These are phyloP conservation scores for Lolium perenne DNA, from an alignment of 176 grass and related monocot genomes.

Conservation along the genomic window DNA sequence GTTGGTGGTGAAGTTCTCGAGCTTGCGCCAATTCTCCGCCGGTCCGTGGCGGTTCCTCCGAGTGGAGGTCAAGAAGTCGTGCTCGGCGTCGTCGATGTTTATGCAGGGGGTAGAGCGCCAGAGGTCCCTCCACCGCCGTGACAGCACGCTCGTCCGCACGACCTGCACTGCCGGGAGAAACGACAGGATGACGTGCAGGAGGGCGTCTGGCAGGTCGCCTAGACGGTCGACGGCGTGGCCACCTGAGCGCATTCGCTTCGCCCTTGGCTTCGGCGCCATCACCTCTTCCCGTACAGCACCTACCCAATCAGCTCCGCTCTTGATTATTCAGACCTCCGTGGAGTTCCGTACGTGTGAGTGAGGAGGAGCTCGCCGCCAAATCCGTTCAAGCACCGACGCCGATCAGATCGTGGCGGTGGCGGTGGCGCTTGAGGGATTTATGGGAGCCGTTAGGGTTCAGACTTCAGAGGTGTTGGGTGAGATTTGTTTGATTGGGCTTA, in stretches of 20 bases:
- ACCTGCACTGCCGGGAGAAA: not conserved
- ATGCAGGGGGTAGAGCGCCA: not conserved
- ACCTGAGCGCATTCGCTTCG: not conserved
- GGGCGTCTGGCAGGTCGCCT: not conserved
- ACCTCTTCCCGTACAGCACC: not conserved
- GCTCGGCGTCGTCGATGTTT: not conserved
- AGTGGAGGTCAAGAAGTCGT: not conserved
- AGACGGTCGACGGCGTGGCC: not conserved
- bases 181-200: constrained; percentile 13
- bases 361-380: not conserved
- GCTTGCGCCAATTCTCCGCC: not conserved
- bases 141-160: not conserved
- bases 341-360: not conserved
- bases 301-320: not conserved
- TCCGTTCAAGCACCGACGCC: not conserved
- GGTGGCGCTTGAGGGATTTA: not conserved
- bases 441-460: not conserved
- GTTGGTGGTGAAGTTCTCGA: not conserved
- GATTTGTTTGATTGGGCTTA: not conserved
- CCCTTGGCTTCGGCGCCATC: not conserved
- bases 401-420: not conserved
- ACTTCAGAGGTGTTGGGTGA: not conserved
- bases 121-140: not conserved
- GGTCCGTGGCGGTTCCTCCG: not conserved
- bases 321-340: not conserved